These are phyloP conservation scores for Phellopilus nigrolimitatus DNA, from an alignment of 1,284 basidiomycete species.

Conservation along the genomic window DNA sequence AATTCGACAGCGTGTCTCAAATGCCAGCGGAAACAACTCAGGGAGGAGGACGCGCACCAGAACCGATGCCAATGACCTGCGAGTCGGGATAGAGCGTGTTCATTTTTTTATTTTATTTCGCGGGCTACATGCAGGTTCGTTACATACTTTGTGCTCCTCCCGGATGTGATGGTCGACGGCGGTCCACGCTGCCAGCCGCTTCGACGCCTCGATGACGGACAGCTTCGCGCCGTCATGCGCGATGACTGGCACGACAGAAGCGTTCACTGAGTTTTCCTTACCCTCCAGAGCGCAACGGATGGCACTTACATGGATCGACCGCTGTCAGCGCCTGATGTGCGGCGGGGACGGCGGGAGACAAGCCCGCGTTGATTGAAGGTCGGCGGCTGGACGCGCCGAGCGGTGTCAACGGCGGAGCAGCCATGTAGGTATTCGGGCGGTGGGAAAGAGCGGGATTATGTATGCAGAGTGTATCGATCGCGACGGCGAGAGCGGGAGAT, in stretches of 20 bases:
- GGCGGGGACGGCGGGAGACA: not conserved
- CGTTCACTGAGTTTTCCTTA: constrained; percentile 8
- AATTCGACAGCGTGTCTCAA: not conserved
- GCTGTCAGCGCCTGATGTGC: not conserved
- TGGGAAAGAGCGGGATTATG: not conserved
- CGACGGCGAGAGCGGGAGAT: not conserved
- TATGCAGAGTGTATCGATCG: no score
- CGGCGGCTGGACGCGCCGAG: not conserved
- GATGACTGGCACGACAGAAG: constrained; percentile 20
- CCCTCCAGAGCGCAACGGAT: no score
- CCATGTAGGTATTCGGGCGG: not conserved
- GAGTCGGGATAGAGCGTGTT: constrained; percentile 2
- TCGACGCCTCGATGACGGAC: constrained; percentile 67
- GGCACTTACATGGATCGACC: not conserved
- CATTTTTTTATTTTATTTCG: no score
- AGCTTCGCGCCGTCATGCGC: constrained; percentile 25
- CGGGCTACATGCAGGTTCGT: no score
- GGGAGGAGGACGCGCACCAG: no score
- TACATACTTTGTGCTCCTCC: constrained; percentile 76
- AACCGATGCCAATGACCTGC: constrained; percentile 88
- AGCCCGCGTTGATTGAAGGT: not conserved
- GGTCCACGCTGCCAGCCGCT: constrained; percentile 88
- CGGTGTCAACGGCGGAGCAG: not conserved
- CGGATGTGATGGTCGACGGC: constrained; percentile 91
- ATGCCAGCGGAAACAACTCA: constrained; percentile 24